Conservation (phyloP, 805 yeast genomes). For the Lipomyces orientalis region DNA sequence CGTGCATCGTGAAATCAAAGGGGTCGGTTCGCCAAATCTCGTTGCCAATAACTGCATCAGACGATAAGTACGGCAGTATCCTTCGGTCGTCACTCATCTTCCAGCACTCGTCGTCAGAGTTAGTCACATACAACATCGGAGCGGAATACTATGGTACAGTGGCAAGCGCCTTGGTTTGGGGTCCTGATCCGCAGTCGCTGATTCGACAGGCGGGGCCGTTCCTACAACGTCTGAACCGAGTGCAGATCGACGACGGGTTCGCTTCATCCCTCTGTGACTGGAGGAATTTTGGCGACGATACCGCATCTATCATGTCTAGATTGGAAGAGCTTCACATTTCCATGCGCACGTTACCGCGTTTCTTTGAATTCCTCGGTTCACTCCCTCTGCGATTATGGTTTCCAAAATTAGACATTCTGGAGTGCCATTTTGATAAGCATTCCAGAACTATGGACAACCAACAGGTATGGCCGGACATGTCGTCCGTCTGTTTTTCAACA, state of each 20-base stretch:
- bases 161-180: constrained; percentile 18
- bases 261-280: constrained; percentile 12
- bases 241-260: constrained; percentile 26
- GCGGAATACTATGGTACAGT: constrained; percentile 19
- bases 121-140: constrained; percentile 22
- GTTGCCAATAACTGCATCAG: constrained; percentile 7
- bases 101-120: constrained; percentile 14
- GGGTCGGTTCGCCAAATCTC: constrained; percentile 14
- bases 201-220: constrained; percentile 15
- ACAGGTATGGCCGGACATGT: constrained; percentile 32
- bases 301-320: constrained; percentile 11
- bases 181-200: constrained; percentile 23
- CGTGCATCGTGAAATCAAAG: constrained; percentile 21
- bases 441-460: background rate
- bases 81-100: constrained; percentile 24
- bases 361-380: constrained; percentile 20
- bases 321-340: constrained; percentile 22
- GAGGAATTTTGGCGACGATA: constrained; percentile 3
- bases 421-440: constrained; percentile 6
- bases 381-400: constrained; percentile 16
- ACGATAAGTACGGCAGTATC: constrained; percentile 18
- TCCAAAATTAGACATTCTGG: constrained; percentile 16
- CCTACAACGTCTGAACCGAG: constrained; percentile 2
- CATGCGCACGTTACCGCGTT: constrained; percentile 20
- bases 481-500: constrained; percentile 3